phyloP scores from a whole-genome alignment of 192 early-diverging fungal genomes.

The Podila clonocystis region DNA sequence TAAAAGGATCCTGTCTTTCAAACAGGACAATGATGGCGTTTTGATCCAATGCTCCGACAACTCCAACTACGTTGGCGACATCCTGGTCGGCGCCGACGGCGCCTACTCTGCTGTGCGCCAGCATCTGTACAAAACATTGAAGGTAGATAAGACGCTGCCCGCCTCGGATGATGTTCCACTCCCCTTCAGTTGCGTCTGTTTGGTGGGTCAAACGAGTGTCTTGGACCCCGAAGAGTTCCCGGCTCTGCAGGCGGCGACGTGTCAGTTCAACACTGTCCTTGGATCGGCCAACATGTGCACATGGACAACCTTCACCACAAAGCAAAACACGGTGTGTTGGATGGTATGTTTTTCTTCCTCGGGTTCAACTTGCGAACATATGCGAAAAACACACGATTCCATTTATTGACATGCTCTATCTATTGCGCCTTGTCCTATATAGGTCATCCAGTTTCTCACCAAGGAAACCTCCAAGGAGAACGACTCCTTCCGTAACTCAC shows the following conservation, averaged over 20 bases:
- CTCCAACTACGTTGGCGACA: slow-evolving; percentile 2
- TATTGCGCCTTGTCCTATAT: no score
- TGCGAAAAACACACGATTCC: no score
- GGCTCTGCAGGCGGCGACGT: background rate
- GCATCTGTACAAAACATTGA: background rate
- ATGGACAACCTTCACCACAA: background rate
- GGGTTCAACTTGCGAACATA: no score
- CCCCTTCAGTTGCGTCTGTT: background rate
- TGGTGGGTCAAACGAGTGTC: background rate
- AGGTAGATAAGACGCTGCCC: background rate
- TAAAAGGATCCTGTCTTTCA: slow-evolving; percentile 9
- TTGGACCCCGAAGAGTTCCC: slow-evolving; percentile 5
- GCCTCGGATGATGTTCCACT: background rate
- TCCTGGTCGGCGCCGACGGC: slow-evolving; percentile 4
- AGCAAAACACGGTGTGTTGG: background rate
- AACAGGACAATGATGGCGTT: background rate
- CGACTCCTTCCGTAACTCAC: background rate
- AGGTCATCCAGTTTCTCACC: background rate
- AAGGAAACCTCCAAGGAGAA: background rate
- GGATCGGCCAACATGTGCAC: background rate
- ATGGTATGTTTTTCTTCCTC: no score
- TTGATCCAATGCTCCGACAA: background rate
- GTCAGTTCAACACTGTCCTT: background rate
- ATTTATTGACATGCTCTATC: no score
- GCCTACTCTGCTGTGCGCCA: background rate